Percentiles rank a stretch among this genome's conserved stretches.
phyloP scores from a whole-genome alignment of 306 rosid species.

The Rosa multiflora region DNA sequence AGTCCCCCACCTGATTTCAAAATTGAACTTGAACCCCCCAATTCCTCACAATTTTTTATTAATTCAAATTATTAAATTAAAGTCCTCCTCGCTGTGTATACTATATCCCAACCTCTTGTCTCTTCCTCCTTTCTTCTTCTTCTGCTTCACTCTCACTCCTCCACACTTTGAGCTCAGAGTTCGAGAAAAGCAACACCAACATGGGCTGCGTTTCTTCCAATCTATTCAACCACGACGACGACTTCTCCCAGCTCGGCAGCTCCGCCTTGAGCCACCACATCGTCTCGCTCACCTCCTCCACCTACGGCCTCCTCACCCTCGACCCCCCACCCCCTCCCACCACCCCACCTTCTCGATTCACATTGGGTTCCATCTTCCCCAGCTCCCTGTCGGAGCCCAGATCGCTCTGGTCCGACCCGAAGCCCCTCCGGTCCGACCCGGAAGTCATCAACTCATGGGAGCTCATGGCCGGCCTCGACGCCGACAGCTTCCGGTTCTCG shows the following conservation, averaged over 20 bases:
- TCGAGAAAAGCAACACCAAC: not conserved
- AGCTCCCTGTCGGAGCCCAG: constrained; percentile 40
- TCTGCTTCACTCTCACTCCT: not conserved
- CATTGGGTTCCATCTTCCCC: constrained; percentile 37
- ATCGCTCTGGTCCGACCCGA: constrained; percentile 41
- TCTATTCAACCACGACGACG: constrained; percentile 66
- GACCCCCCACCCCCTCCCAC: constrained; percentile 55
- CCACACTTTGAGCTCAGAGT: not conserved
- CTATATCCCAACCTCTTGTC: not conserved
- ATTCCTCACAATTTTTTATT: not conserved
- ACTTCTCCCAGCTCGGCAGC: constrained; percentile 64
- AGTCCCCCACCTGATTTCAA: not conserved
- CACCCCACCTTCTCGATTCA: constrained; percentile 49
- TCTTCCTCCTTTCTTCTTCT: not conserved
- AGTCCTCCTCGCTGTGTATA: constrained; percentile 10
- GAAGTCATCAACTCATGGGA: constrained; percentile 96
- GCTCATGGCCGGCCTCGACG: constrained; percentile 89
- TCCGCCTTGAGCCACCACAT: constrained; percentile 83
- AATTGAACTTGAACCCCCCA: not conserved
- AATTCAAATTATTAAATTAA: not conserved
- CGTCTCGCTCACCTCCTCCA: constrained; percentile 91
- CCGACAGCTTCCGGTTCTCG: constrained; percentile 75
- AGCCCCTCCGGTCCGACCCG: constrained; percentile 38
- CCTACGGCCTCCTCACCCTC: constrained; percentile 85
- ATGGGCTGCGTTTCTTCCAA: constrained; percentile 95